Evolutionary conservation across 768 basidiomycete genomes (phyloP).

Genomic region (Rhodotorula kratochvilovae): DNA sequence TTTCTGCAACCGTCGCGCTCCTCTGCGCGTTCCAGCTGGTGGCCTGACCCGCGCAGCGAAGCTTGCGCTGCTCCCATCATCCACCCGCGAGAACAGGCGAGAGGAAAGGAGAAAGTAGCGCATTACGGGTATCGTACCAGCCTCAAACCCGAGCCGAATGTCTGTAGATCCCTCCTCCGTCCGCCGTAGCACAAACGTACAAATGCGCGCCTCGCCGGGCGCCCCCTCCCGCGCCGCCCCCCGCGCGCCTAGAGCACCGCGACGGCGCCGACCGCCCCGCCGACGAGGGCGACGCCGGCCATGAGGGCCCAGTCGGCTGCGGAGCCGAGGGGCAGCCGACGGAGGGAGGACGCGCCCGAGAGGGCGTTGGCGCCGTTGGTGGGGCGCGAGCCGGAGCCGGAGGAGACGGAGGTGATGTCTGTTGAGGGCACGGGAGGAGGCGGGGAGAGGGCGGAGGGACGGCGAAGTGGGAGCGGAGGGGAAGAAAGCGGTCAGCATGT

Average conservation of each 20-base stretch:
- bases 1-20: too few relatives aligned
- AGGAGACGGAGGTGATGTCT: conserved; percentile 24
- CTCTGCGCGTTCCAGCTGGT: too few relatives aligned
- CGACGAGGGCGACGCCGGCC: conserved; percentile 17
- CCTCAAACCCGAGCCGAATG: too few relatives aligned
- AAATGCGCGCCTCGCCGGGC: too few relatives aligned
- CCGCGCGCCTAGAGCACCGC: conserved; percentile 13
- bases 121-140: too few relatives aligned
- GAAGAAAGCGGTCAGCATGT: too few relatives aligned
- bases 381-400: conserved; percentile 1
- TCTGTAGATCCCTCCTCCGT: too few relatives aligned
- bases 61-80: too few relatives aligned
- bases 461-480: not conserved
- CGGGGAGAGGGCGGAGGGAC: not conserved
- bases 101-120: too few relatives aligned
- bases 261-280: conserved; percentile 26
- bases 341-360: not conserved
- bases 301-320: conserved; percentile 15
- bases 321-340: not conserved
- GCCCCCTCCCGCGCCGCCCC: not conserved
- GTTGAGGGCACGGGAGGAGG: not conserved
- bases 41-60: too few relatives aligned
- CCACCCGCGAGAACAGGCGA: too few relatives aligned
- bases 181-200: too few relatives aligned
- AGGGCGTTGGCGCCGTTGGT: not conserved